These are phyloP conservation scores for Penicillium nucicola DNA, from an alignment of 495 filamentous ascomycete genomes.

Conservation along the genomic window DNA sequence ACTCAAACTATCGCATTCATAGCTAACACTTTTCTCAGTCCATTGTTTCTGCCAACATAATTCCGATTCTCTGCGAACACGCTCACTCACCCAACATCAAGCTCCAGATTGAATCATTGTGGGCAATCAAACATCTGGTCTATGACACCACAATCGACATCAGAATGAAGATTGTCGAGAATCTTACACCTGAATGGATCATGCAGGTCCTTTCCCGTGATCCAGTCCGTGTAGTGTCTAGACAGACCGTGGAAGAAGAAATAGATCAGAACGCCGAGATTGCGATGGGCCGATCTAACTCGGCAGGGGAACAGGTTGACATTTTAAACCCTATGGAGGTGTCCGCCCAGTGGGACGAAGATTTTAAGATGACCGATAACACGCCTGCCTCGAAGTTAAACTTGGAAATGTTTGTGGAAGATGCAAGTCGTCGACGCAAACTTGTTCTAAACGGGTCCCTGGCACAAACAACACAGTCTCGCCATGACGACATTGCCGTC, in stretches of 20 bases:
- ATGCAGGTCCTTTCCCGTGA: slow-evolving; percentile 64
- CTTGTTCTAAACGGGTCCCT: slow-evolving; percentile 48
- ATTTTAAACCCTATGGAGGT: slow-evolving; percentile 59
- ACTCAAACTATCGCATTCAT: not conserved
- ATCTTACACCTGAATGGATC: slow-evolving; percentile 75
- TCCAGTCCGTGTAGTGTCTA: slow-evolving; percentile 28
- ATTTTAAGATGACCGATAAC: slow-evolving; percentile 59
- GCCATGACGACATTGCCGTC: slow-evolving; percentile 75
- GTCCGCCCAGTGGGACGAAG: slow-evolving; percentile 59
- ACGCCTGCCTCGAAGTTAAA: slow-evolving; percentile 42
- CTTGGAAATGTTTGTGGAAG: slow-evolving; percentile 39
- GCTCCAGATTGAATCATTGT: slow-evolving; percentile 76
- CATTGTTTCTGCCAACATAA: slow-evolving; percentile 70
- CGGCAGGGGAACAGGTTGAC: slow-evolving; percentile 62
- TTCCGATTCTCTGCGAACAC: slow-evolving; percentile 77
- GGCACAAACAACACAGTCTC: slow-evolving; percentile 49
- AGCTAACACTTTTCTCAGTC: slow-evolving; percentile 44
- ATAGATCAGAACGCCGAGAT: slow-evolving; percentile 32
- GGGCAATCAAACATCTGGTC: slow-evolving; percentile 90
- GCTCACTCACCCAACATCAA: slow-evolving; percentile 71
- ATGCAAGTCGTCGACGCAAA: slow-evolving; percentile 41
- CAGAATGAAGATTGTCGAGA: slow-evolving; percentile 72
- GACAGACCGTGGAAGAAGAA: slow-evolving; percentile 37
- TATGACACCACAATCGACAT: slow-evolving; percentile 61
- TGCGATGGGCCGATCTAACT: slow-evolving; percentile 62